phyloP scores from a whole-genome alignment of 352 stramenopile species.

The Pythium insidiosum region DNA sequence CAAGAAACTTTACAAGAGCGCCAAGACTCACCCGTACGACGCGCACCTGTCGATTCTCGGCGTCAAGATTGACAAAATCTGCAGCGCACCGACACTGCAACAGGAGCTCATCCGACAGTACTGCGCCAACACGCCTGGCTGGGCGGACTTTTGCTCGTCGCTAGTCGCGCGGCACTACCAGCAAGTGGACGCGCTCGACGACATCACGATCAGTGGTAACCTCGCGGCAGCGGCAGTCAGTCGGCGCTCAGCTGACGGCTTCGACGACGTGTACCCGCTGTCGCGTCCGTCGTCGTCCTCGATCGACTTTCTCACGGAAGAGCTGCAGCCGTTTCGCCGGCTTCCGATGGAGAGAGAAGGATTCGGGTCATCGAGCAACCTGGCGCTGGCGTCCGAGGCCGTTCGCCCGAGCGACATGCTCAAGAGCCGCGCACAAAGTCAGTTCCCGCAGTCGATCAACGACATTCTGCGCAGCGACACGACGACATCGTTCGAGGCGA shows the following conservation, averaged over 20 bases:
- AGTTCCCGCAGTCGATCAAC: conserved; percentile 62
- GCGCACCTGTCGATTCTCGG: conserved; percentile 66
- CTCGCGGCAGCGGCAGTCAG: too few relatives aligned
- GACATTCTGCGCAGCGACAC: conserved; percentile 56
- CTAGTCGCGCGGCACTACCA: conserved; percentile 69
- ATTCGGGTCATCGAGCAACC: conserved; percentile 52
- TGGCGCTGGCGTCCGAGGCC: conserved; percentile 39
- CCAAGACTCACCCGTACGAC: conserved; percentile 46
- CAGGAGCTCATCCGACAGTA: conserved; percentile 77
- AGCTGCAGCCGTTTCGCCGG: conserved; percentile 56
- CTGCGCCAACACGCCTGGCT: conserved; percentile 45
- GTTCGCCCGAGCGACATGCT: conserved; percentile 68
- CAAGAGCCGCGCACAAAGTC: conserved; percentile 58
- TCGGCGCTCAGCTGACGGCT: too few relatives aligned
- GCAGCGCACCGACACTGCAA: conserved; percentile 55
- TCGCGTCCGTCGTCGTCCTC: conserved; percentile 47
- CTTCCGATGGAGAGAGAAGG: conserved; percentile 67
- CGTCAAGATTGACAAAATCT: conserved; percentile 78
- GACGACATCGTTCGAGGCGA: conserved; percentile 41
- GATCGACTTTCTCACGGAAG: conserved; percentile 53
- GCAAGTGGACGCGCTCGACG: conserved; percentile 64
- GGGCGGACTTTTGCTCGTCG: conserved; percentile 57
- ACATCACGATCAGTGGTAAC: conserved; percentile 14
- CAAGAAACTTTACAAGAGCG: conserved; percentile 44
- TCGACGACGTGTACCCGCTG: conserved; percentile 45